Evolutionary conservation across 83 land plant genomes (phyloP), one percentile per base, ranked within the genome.

Genomic region (Thuja plicata): DNA sequence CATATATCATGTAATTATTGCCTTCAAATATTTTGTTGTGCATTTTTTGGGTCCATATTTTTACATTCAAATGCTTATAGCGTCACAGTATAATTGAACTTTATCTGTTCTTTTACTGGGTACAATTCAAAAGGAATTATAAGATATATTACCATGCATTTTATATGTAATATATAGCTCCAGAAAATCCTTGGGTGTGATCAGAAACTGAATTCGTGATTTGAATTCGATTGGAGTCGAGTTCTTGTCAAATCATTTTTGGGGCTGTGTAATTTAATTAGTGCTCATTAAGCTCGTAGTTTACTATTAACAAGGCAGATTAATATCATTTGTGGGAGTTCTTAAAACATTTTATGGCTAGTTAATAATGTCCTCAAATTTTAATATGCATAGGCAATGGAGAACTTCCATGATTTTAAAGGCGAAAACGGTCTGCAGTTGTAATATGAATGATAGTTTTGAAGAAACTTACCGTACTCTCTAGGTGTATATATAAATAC

Each of bases 1-100:
- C 45, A 12, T 43, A 80, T 41, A 37, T 83, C 32, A 46, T 83
- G 85, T 83, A 83, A 83, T 83, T 83, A 83, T 83, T 83, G 85
- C 45, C 16, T 83, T 46, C 8, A 27, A 48, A 83, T 52, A 46
- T 83, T 3, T n/a, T 46, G 48, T 83, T 83, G 85, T 34, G 50
- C 50, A 83, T 45, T 45, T 83, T 83, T 83, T 48, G 30, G 52
- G 30, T 83, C 57, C 50, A n/a, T 83, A 48, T 19, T 48, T 46
- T 83, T 43, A 10, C 27, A 30, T 48, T 48, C 8, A 45, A 48
- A 48, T 83, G 35, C 34, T 46, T 48, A 40, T 24, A 12, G 52
- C 85, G 30, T 83, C 34, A 46, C 35, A n/a, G 7, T 48, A 83
- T 83, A n/a, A 5, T 83, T 83, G 55, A 30, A 83, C 48, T 83